These are phyloP conservation scores for Aegilops sharonensis DNA, from an alignment of 176 grass and related monocot genomes.

Conservation along the genomic window DNA sequence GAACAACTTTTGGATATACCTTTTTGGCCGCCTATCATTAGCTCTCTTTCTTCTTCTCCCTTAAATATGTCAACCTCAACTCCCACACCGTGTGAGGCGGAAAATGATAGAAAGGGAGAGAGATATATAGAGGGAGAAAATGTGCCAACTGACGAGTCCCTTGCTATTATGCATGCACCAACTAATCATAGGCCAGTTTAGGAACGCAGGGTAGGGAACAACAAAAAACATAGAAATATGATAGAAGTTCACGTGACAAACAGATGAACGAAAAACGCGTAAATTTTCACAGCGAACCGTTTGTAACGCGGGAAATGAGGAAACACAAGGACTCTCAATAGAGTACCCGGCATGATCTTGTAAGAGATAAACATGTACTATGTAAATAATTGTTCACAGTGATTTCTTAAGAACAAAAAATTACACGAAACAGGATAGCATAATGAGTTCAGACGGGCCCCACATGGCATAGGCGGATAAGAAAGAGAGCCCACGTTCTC, in stretches of 20 bases:
- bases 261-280: not conserved
- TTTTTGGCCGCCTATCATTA: slow-evolving; percentile 41
- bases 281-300: not conserved
- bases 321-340: not conserved
- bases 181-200: not conserved
- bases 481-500: not conserved
- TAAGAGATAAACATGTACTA: no score
- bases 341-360: not conserved
- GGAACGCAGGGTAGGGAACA: no score
- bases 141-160: slow-evolving; percentile 19
- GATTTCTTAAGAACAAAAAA: not conserved
- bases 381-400: not conserved
- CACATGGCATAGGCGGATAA: not conserved
- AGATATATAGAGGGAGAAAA: not conserved
- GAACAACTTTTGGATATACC: slow-evolving; percentile 31
- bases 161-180: slow-evolving; percentile 29
- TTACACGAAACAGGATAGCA: not conserved
- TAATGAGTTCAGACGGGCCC: not conserved
- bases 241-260: no score
- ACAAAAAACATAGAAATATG: no score
- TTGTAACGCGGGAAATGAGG: no score
- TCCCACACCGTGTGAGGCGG: slow-evolving; percentile 2
- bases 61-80: slow-evolving; percentile 42
- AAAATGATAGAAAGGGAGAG: slow-evolving; percentile 1
- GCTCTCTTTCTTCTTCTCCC: slow-evolving; percentile 5